Percentiles rank a stretch among this genome's conserved stretches.
phyloP scores from a whole-genome alignment of 768 basidiomycete genomes.

The Brasilioporus rufonigricans region DNA sequence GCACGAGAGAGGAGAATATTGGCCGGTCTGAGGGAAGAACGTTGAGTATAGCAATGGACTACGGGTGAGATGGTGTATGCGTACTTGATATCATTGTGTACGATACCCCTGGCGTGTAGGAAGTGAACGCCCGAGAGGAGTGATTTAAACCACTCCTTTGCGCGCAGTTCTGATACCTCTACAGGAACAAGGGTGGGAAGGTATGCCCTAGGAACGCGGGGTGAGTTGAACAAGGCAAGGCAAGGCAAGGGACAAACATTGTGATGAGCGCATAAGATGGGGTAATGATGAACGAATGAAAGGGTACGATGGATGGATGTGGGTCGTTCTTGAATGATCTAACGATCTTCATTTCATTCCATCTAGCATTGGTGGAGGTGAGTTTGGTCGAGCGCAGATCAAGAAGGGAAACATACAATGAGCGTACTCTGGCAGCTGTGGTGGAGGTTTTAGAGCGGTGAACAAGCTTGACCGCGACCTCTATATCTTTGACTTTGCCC shows the following conservation, averaged over 20 bases:
- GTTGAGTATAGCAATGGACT: neutral
- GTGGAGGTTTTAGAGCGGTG: slow-evolving; percentile 79
- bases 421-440: slow-evolving; percentile 85
- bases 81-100: slow-evolving; percentile 94
- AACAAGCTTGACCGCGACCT: slow-evolving; percentile 91
- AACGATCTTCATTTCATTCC: slow-evolving; percentile 99
- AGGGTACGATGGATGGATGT: slow-evolving; percentile 90
- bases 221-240: slow-evolving; percentile 6
- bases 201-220: slow-evolving; percentile 61
- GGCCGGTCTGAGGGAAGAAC: slow-evolving; percentile 58
- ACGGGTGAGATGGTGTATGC: slow-evolving; percentile 23
- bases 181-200: slow-evolving; percentile 87
- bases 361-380: slow-evolving; percentile 43
- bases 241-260: slow-evolving; percentile 57
- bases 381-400: neutral
- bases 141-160: slow-evolving; percentile 77
- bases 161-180: slow-evolving; percentile 76
- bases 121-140: slow-evolving; percentile 83
- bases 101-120: slow-evolving; percentile 78
- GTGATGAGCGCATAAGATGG: slow-evolving; percentile 88
- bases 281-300: slow-evolving; percentile 92
- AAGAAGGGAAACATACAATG: slow-evolving; percentile 54
- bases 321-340: slow-evolving; percentile 78
- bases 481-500: slow-evolving; percentile 43
- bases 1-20: slow-evolving; percentile 85